Evolutionary conservation across 495 filamentous ascomycete species (phyloP), one percentile per base, ranked within the genome.

Genomic region (Penicillium bovifimosum): DNA sequence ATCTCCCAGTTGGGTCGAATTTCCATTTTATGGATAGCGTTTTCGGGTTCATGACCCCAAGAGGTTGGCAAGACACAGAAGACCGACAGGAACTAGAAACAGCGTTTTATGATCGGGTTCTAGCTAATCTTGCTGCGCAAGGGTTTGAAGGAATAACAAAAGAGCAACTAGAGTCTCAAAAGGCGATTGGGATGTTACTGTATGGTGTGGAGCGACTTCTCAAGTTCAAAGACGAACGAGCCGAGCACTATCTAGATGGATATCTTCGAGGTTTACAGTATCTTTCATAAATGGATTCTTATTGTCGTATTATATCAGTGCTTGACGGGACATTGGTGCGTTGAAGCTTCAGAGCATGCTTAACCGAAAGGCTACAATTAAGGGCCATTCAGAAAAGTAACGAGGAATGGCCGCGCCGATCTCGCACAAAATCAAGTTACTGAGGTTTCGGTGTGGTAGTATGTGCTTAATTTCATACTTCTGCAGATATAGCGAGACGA

Each of bases 191-290:
- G 39, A 57, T 52, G 39, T 53, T 57, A 17, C 49, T 43, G 11
- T 48, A 44, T 17, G 43, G 43, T 49, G 44, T 57, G 28, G 54
- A 57, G 26, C 49, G 54, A 39, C 54, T 57, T 52, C 54, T 57
- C 44, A 52, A 49, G 39, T 57, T 57, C 38, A 53, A 57, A 49
- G 43, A 57, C 38, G 49, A 57, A 52, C 49, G 43, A 52, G 27
- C 54, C 26, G 54, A 57, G 43, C 44, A 53, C 39, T 57, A 53
- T n/a, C n/a, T n/a, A n/a, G n/a, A n/a, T n/a, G n/a, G n/a, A n/a
- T n/a, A n/a, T n/a, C n/a, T n/a, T n/a, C n/a, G n/a, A n/a, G n/a
- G n/a, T n/a, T n/a, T n/a, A n/a, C n/a, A n/a, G n/a, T n/a, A n/a
- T n/a, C n/a, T n/a, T n/a, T n/a, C n/a, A n/a, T n/a, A n/a, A n/a